Conservation (phyloP, 2,329 filamentous ascomycete species). For the Zasmidium angulare region DNA sequence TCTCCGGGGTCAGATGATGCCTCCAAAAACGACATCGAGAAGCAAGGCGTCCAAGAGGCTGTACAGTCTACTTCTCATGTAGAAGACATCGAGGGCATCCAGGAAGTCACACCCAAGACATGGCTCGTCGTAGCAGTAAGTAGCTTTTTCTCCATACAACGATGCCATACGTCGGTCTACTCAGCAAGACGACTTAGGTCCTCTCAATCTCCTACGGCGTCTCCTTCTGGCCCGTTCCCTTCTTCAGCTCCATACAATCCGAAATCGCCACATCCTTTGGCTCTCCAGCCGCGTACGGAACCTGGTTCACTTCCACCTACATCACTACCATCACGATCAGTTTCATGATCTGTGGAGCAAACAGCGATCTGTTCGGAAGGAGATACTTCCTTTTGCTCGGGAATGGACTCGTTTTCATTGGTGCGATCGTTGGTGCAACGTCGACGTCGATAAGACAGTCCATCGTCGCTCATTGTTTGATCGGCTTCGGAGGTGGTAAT, state of each 20-base stretch:
- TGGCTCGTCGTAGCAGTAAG: conserved; percentile 11
- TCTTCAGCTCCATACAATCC: conserved; percentile 9
- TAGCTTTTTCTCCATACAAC: not conserved
- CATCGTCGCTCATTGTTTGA: conserved; percentile 12
- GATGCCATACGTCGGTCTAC: not conserved
- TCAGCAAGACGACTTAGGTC: not conserved
- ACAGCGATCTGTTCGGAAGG: conserved; percentile 11
- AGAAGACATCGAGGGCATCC: not conserved
- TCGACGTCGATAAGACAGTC: not conserved
- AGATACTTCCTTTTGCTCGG: conserved; percentile 8
- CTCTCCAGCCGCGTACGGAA: conserved; percentile 1
- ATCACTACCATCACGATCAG: conserved; percentile 7
- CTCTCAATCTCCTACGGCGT: conserved; percentile 9
- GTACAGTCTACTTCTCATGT: not conserved
- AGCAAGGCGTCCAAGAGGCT: not conserved
- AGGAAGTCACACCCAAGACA: conserved; percentile 8
- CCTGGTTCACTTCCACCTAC: conserved; percentile 11
- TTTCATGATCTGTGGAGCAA: conserved; percentile 12
- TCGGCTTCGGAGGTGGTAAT: conserved; percentile 20
- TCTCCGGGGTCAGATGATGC: not conserved
- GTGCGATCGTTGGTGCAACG: not conserved
- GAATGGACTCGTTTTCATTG: conserved; percentile 2
- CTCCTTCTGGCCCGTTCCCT: conserved; percentile 11
- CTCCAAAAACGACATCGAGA: not conserved
- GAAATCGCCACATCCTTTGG: conserved; percentile 6